Evolutionary conservation across 768 basidiomycete genomes (phyloP).

Genomic region (Xerocomellus chrysenteron): DNA sequence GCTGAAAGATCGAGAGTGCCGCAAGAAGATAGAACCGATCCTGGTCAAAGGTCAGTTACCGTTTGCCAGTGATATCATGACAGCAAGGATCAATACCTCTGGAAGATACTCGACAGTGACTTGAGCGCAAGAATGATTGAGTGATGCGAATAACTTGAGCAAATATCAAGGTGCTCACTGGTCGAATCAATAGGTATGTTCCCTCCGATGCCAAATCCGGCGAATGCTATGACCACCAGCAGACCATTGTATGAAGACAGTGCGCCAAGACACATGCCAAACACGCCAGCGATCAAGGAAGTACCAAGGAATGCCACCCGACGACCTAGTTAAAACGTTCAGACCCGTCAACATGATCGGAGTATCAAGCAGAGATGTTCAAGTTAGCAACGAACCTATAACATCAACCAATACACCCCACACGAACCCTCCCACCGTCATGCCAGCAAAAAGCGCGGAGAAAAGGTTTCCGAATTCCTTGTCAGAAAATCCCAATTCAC

Average conservation of each 20-base stretch:
- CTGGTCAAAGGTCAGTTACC: neutral
- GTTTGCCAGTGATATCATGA: neutral
- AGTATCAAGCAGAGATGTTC: neutral
- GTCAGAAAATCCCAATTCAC: constrained; percentile 18
- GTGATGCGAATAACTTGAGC: neutral
- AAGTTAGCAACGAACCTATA: constrained; percentile 8
- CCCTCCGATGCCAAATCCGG: constrained; percentile 15
- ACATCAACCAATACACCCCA: constrained; percentile 19
- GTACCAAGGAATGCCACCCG: constrained; percentile 16
- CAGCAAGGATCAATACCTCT: neutral
- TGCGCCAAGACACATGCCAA: constrained; percentile 12
- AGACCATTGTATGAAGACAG: constrained; percentile 12
- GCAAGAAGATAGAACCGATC: constrained; percentile 16
- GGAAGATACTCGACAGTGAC: constrained; percentile 16
- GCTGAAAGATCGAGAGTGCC: constrained; percentile 9
- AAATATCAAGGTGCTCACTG: neutral
- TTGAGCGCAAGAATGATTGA: neutral
- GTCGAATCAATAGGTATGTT: constrained; percentile 18
- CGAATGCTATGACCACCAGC: constrained; percentile 4
- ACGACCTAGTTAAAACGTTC: constrained; percentile 11
- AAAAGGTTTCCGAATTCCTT: constrained; percentile 13
- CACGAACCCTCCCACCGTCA: constrained; percentile 2
- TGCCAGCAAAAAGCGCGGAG: neutral
- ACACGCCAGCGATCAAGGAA: constrained; percentile 11
- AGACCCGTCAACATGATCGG: neutral